Base-by-base conservation (phyloP, 768 basidiomycete genomes). In the Chalciporus piperatus region DNA sequence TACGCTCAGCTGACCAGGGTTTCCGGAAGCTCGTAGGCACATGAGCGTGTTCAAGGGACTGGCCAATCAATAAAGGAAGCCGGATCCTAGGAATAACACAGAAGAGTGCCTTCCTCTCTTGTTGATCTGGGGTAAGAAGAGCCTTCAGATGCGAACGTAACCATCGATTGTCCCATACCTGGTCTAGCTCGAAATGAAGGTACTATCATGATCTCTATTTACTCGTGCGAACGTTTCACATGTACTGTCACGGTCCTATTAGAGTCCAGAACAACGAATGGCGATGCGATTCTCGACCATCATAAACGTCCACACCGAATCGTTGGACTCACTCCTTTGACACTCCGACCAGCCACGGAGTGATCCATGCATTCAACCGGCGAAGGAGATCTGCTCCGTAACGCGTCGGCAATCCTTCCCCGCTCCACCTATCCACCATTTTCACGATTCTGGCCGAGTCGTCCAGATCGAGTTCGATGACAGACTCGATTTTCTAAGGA, bases 381-480 rank as follows among this genome's bases (percentile, higher is more conserved):
- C 84, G 76, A 45, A 85, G 65, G 32, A 75, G 64, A 33, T 73
- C 62, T 11, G 76, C 68, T 20, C 79, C 80, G 61, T 73, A 80
- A 53, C 74, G 67, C 1, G 70, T 73, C 16, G 83, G 78, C 20
- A 77, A 68, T 16, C 79, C 76, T 40, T 78, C 72, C 22, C 85
- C 85, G 37, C 76, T 65, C 79, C 84, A 82, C 57, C 82, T 77
- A 53, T 87, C 83, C 30, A 78, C 71, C 51, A 87, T 64, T 27
- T 73, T 73, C 5, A 76, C 66, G 44, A 88, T 85, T 69, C 76
- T 83, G 51, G 83, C 77, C 41, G 84, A 68, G 4, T 83, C 82
- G 60, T 87, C 84, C 47, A 88, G 66, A 54, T 87, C 83, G 5
- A 87, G 79, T 9, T 76, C 63, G 20, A 87, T 72, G 32, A 87